Base-by-base conservation (phyloP, 495 filamentous ascomycete species). In the Aspergillus cavernicola region DNA sequence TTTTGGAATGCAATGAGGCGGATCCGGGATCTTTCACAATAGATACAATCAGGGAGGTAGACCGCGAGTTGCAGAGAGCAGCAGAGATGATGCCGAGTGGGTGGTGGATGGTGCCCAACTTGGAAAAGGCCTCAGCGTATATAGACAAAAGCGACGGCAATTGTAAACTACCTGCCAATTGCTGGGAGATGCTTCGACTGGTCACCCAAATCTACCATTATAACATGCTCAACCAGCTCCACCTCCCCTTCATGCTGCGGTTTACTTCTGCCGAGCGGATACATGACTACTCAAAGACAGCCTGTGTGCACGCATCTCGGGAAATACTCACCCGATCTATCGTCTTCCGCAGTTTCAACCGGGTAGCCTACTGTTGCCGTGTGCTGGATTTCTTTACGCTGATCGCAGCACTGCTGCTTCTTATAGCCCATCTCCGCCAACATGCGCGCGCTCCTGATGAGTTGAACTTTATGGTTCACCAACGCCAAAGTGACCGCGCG, bases 371-470 rank as follows among this genome's bases (percentile, higher is more conserved):
- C 50, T 66, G 67, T 52, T 81, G 78, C 61, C 76, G 79, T 40
- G 60, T 71, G 4, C 54, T 72, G 12, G 79, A 83, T 44, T 82
- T 77, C 44, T 65, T 76, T 41, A 73, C 66, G 7, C 78, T 80
- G 52, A 72, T 72, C 4, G 68, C 72, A 1, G 66, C 78, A 6
- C 63, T 73, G 19, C 58, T 76, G 6, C 19, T 70, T 8, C 57
- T 59, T 1, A 32, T 67, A 24, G 55, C 58, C 1, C 57, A 70
- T 45, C 51, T 70, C 15, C 59, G 67, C 29, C 60, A 61, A 12
- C 63, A 61, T 28, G 59, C 50, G 6, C 55, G 64, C 15, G 19
- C 16, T 19, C 33, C 65, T 18, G 39, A 15, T 13, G 39, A 51
- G 33, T 22, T 46, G 2, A 36, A 28, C 19, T 12, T 10, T 24